Percentiles rank a stretch among this genome's conserved stretches.
Conservation (phyloP, 164 flowering plant genomes). For the Protea cynaroides region DNA sequence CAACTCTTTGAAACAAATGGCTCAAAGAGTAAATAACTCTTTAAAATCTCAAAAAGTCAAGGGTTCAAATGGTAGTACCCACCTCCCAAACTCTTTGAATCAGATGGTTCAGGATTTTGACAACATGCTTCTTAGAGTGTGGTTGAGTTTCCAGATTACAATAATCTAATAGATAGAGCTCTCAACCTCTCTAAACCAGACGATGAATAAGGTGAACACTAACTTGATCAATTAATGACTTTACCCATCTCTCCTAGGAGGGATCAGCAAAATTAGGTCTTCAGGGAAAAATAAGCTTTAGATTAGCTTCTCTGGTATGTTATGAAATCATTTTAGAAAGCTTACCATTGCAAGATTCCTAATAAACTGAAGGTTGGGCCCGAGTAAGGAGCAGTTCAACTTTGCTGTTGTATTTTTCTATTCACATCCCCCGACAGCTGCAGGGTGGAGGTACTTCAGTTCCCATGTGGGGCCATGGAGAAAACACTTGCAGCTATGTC, state of each 20-base stretch:
- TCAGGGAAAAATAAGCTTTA: constrained; percentile 9
- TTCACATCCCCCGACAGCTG: not conserved
- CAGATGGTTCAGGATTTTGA: no score
- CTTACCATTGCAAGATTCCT: constrained; percentile 14
- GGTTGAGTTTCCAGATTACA: no score
- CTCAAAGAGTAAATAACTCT: no score
- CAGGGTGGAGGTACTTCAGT: constrained; percentile 5
- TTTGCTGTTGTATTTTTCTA: not conserved
- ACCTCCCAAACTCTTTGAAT: no score
- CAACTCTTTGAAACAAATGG: no score
- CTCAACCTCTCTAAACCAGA: not conserved
- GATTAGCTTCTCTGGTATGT: constrained; percentile 9
- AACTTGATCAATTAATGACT: not conserved
- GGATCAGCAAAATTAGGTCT: not conserved
- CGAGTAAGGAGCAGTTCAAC: constrained; percentile 8
- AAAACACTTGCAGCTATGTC: constrained; percentile 21
- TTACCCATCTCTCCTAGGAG: not conserved
- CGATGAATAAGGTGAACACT: not conserved
- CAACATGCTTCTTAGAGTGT: no score
- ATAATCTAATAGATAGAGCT: not conserved
- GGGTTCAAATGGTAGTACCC: no score
- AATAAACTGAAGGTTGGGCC: constrained; percentile 3
- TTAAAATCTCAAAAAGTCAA: no score
- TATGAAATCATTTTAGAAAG: constrained; percentile 11
- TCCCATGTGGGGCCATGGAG: not conserved